These are phyloP conservation scores for Plasmodium malariae DNA, from an alignment of 169 alveolate species.

Conservation along the genomic window DNA sequence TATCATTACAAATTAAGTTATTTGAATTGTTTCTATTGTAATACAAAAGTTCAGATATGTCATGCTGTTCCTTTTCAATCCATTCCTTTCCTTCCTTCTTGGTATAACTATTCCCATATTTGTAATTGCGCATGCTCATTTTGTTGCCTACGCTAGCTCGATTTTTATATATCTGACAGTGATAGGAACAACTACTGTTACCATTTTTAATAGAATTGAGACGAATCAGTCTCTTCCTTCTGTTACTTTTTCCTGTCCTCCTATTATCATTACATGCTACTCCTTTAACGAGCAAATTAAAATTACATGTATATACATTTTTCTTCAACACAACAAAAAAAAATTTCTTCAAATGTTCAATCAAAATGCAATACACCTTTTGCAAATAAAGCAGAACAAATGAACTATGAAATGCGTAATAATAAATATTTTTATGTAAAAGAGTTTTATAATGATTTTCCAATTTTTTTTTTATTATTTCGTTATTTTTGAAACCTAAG, in stretches of 20 bases:
- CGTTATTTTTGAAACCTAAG: too few relatives aligned
- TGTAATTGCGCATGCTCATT: neutral
- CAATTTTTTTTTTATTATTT: neutral
- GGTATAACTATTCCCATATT: neutral
- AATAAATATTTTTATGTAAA: conserved; percentile 51
- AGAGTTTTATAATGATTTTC: conserved; percentile 7
- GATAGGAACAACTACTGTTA: too few relatives aligned
- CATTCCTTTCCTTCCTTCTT: too few relatives aligned
- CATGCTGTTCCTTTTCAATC: neutral
- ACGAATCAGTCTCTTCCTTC: too few relatives aligned
- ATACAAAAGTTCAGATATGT: too few relatives aligned
- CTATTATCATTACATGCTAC: neutral
- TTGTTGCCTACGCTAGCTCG: too few relatives aligned
- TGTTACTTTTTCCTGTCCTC: neutral
- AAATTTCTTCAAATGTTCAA: neutral
- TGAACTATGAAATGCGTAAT: conserved; percentile 56
- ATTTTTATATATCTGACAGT: too few relatives aligned
- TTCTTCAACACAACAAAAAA: conserved; percentile 9
- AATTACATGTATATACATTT: conserved; percentile 40
- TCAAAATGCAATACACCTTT: conserved; percentile 15
- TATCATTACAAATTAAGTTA: neutral
- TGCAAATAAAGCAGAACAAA: conserved; percentile 29
- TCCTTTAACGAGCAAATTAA: neutral
- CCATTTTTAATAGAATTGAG: too few relatives aligned
- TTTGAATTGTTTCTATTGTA: too few relatives aligned